Evolutionary conservation across 2,329 filamentous ascomycete genomes (phyloP), one percentile per base, ranked within the genome.

Genomic region (Pseudocercospora eumusae): DNA sequence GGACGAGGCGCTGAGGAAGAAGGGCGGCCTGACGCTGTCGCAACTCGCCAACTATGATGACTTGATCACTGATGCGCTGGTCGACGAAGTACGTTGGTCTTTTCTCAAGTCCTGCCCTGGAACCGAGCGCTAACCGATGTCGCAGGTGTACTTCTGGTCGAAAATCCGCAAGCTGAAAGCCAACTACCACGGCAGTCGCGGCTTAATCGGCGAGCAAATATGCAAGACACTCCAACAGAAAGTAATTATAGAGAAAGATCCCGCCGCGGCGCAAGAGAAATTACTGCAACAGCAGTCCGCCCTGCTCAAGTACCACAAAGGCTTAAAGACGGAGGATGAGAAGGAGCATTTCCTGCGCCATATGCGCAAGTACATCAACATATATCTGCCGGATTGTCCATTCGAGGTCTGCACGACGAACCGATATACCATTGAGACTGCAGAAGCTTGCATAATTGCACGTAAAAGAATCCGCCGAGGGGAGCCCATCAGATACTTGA

Each of bases 341-440:
- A 90, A 89, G 77, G 88, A 93, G 52, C 91, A 96, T 75, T 98
- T 98, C 74, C 84, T 84, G 66, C 85, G 86, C 25, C 95, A 99
- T 74, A 80, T 98, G 66, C 89, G 89, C 67, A 91, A 93, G 70
- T 99, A 99, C 77, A 87, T 96, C 74, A 89, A 91, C 66, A 93
- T 97, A 65, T 98, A 98, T 78, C 83, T 93, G 44, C 90, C 93
- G 3, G 93, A 98, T 70, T 97, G 92, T 72, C 91, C 93, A 0
- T 98, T 95, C 78, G 95, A 99, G 75, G 92, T 99, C 69, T 89
- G 90, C 18, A 90, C 87, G 2, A 98, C 95, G 36, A 98, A 98
- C 75, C 88, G 95, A 58, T 99, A 98, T 78, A 96, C 92, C 4
- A 93, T 98, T 66, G 88, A 87, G 58, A 91, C 88, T 28, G 91